A percentile compares a stretch with the other conserved stretches of the same genome.
phyloP scores from a whole-genome alignment of 2,329 filamentous ascomycete species.

The Thermoascus crustaceus region DNA sequence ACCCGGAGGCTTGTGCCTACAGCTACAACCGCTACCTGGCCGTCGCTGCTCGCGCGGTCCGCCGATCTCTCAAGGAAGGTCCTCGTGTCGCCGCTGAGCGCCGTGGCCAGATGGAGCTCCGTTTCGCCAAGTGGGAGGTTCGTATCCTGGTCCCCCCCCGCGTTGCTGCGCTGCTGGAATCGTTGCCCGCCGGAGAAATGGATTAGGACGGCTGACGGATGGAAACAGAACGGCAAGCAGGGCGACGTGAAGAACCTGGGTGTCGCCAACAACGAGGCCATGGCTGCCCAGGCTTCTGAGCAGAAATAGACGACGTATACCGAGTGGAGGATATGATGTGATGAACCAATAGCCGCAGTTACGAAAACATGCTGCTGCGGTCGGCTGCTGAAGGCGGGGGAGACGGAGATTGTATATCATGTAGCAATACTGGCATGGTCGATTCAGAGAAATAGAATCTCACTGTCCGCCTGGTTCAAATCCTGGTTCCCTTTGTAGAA shows the following conservation, averaged over 20 bases:
- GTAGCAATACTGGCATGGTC: conserved; percentile 29
- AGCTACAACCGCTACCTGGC: conserved; percentile 99
- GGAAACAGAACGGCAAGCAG: conserved; percentile 83
- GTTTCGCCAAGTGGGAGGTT: conserved; percentile 94
- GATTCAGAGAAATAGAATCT: conserved; percentile 18
- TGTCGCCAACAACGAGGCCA: conserved; percentile 44
- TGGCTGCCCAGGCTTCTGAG: conserved; percentile 35
- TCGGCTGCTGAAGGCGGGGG: conserved; percentile 2
- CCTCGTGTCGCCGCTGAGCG: conserved; percentile 81
- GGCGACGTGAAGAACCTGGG: conserved; percentile 70
- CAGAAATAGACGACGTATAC: conserved; percentile 32
- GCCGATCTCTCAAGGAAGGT: conserved; percentile 94
- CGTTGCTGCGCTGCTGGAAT: no score
- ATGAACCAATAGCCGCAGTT: conserved; percentile 2
- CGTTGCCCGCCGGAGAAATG: conserved; percentile 2
- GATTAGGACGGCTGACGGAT: conserved; percentile 23
- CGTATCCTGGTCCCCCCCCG: no score
- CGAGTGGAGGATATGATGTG: conserved; percentile 1
- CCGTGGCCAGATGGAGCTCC: conserved; percentile 79
- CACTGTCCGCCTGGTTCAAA: conserved; percentile 1
- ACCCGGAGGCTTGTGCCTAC: conserved; percentile 20
- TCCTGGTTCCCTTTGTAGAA: background rate
- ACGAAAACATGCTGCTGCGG: conserved; percentile 1
- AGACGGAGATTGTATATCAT: conserved; percentile 14
- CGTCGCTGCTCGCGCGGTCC: conserved; percentile 87